A percentile compares a stretch with the other conserved stretches of the same genome.
These are phyloP conservation scores for Globisporangium ultimum DNA, from an alignment of 352 stramenopile genomes.

Conservation along the genomic window DNA sequence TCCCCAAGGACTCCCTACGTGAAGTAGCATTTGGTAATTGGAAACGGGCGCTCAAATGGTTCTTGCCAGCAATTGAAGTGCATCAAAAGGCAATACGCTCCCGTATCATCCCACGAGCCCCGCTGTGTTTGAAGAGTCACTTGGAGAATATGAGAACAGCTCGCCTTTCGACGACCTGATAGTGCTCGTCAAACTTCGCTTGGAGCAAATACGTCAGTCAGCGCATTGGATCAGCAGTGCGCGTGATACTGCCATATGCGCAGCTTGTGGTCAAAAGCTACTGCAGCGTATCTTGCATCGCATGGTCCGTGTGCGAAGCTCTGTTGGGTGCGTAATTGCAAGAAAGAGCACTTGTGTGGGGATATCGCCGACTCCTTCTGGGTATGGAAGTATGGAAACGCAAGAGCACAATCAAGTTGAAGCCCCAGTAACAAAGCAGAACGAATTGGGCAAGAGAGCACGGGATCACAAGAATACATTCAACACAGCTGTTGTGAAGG, in stretches of 20 bases:
- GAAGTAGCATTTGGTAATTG: too few relatives aligned
- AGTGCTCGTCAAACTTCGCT: constrained; percentile 31
- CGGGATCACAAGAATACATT: too few relatives aligned
- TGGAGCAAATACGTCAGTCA: constrained; percentile 41
- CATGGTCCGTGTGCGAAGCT: constrained; percentile 35
- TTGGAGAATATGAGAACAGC: constrained; percentile 32
- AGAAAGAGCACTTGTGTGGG: constrained; percentile 28
- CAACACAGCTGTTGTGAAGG: too few relatives aligned
- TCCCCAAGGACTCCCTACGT: too few relatives aligned
- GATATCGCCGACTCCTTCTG: constrained; percentile 34
- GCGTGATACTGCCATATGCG: constrained; percentile 24
- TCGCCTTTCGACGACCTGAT: constrained; percentile 14
- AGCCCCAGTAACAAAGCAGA: too few relatives aligned
- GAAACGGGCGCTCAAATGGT: too few relatives aligned
- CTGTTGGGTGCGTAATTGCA: constrained; percentile 22
- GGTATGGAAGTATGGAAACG: too few relatives aligned
- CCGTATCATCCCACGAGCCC: background rate
- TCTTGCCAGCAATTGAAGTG: too few relatives aligned
- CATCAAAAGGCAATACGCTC: too few relatives aligned
- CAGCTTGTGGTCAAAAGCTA: constrained; percentile 37
- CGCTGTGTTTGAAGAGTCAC: constrained; percentile 21
- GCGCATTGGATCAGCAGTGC: constrained; percentile 21
- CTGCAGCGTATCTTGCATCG: constrained; percentile 29
- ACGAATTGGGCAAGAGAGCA: too few relatives aligned
- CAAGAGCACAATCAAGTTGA: too few relatives aligned